These are phyloP conservation scores for Pterothamnion heteromorphum DNA, from an alignment of 31 red algal genomes.

Conservation along the genomic window DNA sequence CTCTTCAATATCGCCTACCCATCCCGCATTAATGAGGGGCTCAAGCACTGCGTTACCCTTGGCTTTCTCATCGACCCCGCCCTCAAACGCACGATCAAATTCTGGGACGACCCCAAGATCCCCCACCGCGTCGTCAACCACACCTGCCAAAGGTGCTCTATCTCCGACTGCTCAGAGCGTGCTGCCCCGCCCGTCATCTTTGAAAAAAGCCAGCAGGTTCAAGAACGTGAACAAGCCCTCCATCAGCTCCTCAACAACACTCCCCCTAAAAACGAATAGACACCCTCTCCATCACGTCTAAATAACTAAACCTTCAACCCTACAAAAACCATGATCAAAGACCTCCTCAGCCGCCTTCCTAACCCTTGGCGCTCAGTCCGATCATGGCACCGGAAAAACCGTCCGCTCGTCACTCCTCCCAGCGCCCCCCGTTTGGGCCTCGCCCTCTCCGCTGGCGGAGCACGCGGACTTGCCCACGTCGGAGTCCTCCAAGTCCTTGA, in stretches of 20 bases:
- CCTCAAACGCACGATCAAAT: neutral
- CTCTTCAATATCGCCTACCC: neutral
- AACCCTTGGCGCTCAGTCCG: no score
- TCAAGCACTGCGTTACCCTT: neutral
- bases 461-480: neutral
- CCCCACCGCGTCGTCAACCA: neutral
- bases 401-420: no score
- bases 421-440: no score
- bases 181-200: neutral
- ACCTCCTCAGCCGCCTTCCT: no score
- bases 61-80: neutral
- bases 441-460: neutral
- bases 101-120: neutral
- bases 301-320: no score
- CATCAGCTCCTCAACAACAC: no score
- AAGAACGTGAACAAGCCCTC: no score
- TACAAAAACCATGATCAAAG: no score
- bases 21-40: neutral
- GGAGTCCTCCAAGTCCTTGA: neutral
- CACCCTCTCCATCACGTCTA: no score
- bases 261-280: no score
- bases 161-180: neutral
- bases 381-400: no score
- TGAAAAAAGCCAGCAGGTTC: no score
- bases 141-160: neutral